These are phyloP conservation scores for Pichia sp. DNA, from an alignment of 1,139 yeast species.

Conservation along the genomic window DNA sequence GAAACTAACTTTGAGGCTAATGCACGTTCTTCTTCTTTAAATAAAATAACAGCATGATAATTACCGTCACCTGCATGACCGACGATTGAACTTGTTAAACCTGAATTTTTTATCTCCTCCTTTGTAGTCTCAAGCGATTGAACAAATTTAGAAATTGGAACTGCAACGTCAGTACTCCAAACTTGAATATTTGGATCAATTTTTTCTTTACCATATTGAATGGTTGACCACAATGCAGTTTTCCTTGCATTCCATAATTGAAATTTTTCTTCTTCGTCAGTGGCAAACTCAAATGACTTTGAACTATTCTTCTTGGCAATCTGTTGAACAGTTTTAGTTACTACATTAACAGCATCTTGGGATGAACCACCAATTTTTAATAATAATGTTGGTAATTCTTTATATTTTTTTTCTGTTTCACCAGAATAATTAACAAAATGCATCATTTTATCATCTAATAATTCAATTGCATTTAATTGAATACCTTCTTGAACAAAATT, in stretches of 20 bases:
- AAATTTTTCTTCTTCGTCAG: conserved; percentile 55
- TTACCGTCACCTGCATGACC: conserved; percentile 92
- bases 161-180: conserved; percentile 90
- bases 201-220: conserved; percentile 53
- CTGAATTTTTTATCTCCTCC: conserved; percentile 49
- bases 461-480: conserved; percentile 63
- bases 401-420: conserved; percentile 56
- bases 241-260: conserved; percentile 86
- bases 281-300: conserved; percentile 53
- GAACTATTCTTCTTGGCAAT: conserved; percentile 44
- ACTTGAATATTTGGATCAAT: conserved; percentile 61
- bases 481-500: conserved; percentile 54
- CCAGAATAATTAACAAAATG: conserved; percentile 55
- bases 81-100: conserved; percentile 49
- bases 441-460: conserved; percentile 67
- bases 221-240: conserved; percentile 81
- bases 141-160: conserved; percentile 68
- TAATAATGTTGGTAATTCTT: conserved; percentile 70
- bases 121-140: conserved; percentile 55
- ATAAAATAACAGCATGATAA: conserved; percentile 74
- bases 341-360: conserved; percentile 45
- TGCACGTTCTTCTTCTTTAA: conserved; percentile 40
- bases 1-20: conserved; percentile 51
- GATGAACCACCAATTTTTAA: conserved; percentile 71
- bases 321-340: conserved; percentile 45